A percentile compares a stretch with the other conserved stretches of the same genome.
These are phyloP conservation scores for Nicotiana tomentosiformis DNA, from an alignment of 257 asterid species.

Conservation along the genomic window DNA sequence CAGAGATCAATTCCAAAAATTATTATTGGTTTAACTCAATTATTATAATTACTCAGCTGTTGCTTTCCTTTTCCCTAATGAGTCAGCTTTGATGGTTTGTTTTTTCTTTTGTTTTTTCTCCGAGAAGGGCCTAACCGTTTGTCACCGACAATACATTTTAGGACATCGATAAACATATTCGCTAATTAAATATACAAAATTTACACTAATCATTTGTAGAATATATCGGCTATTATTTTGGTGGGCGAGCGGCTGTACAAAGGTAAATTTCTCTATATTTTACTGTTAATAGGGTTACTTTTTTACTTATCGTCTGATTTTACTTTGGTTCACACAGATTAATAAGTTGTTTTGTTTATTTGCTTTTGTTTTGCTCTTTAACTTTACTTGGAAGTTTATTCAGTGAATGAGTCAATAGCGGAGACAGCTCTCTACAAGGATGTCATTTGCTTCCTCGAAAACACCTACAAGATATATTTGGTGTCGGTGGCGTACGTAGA, in stretches of 20 bases:
- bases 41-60: background rate
- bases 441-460: too few relatives aligned
- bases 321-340: background rate
- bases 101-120: background rate
- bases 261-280: too few relatives aligned
- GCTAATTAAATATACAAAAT: too few relatives aligned
- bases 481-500: too few relatives aligned
- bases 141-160: conserved; percentile 32
- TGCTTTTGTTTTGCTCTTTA: background rate
- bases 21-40: too few relatives aligned
- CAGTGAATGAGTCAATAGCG: background rate
- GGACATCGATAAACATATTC: too few relatives aligned
- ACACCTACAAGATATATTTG: too few relatives aligned
- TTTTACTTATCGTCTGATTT: background rate
- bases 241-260: too few relatives aligned
- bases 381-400: background rate
- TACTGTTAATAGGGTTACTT: background rate
- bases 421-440: too few relatives aligned
- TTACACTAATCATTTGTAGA: too few relatives aligned
- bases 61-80: background rate
- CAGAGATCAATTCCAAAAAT: too few relatives aligned
- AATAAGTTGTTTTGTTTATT: background rate
- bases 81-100: background rate
- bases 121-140: background rate
- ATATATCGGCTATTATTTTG: too few relatives aligned